Evolutionary conservation across 176 grass and related monocot species (phyloP), one percentile per base, ranked within the genome.

Genomic region (Oryza glaberrima): DNA sequence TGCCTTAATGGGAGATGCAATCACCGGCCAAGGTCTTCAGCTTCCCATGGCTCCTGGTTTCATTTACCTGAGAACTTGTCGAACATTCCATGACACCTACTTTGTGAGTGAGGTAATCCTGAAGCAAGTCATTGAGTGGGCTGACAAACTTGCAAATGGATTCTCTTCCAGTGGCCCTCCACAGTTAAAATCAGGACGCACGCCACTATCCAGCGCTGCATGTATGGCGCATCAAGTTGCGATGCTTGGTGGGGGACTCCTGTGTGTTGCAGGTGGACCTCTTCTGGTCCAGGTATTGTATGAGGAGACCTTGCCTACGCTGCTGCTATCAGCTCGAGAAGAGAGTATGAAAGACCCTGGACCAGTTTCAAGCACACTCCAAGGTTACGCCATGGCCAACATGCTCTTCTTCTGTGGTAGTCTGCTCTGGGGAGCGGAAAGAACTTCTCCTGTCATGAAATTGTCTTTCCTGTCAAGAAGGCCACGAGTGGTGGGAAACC

Each of bases 301-400:
- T 61, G 96, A 99, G 88, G 96, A 96, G 35, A 92, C 96, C 11
- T 79, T 92, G 83, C 96, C 96, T 16, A 99, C 91, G 5, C 67
- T 99, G 69, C 84, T 99, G 41, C 56, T 99, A 74, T 96, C 93
- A 23, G 87, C 87, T 23, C 81, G 81, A 43, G 85, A 83, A 51
- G 77, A 94, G 60, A 90, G 77, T 82, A 77, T 90, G 81, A 82
- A 87, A 75, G 68, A 84, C 30, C 65, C 78, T 51, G 74, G 89
- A 12, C 87, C 93, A 30, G 80, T 94, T 28, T 87, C 87, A 61
- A 89, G 86, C 70, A 89, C 84, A 65, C 82, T 99, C 35, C 90
- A 96, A 85, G 96, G 96, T 36, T 99, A 92, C 56, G 89, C 90
- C 16, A 92, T 96, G 86, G 92, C 96, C 76, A 96, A 99, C 74